Evolutionary conservation across 163 green algal species (phyloP).

Genomic region (Scenedesmus sp.): DNA sequence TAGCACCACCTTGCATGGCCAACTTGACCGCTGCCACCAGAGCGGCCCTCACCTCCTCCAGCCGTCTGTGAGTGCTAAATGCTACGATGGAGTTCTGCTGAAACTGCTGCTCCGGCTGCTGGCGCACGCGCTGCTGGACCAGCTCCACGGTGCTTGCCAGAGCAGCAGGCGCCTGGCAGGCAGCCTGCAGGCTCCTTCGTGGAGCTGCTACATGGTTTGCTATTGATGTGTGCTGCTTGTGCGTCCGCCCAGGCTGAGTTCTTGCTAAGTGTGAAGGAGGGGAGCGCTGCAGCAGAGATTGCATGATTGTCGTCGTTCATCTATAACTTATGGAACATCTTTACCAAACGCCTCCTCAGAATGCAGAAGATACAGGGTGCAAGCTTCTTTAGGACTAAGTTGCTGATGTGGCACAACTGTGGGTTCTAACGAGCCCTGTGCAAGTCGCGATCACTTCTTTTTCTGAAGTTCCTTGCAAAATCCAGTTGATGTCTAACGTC

Average conservation of each 20-base stretch:
- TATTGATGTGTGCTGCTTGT: not conserved
- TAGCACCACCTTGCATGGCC: constrained; percentile 1
- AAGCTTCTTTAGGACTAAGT: constrained; percentile 3
- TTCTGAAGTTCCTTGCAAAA: not conserved
- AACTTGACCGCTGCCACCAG: constrained; percentile 14
- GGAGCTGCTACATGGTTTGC: not conserved
- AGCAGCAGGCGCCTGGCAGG: constrained; percentile 5
- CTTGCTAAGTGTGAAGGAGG: not conserved
- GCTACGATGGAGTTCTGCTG: constrained; percentile 9
- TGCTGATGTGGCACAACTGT: constrained; percentile 16
- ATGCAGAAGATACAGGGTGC: not conserved
- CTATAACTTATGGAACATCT: not conserved
- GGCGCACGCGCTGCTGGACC: constrained; percentile 6
- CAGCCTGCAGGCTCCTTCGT: not conserved
- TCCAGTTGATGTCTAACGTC: not conserved
- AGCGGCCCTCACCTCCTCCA: not conserved
- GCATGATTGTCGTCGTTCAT: constrained; percentile 12
- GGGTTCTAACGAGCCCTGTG: not conserved
- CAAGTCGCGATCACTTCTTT: not conserved
- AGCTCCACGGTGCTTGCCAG: constrained; percentile 2
- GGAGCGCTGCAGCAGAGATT: constrained; percentile 11
- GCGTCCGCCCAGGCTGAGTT: constrained; percentile 1
- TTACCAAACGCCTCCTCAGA: not conserved
- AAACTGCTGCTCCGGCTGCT: not conserved
- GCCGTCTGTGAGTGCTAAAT: constrained; percentile 20